Evolutionary conservation across 805 yeast species (phyloP), one percentile per base, ranked within the genome.

Genomic region (Saturnispora hagleri): DNA sequence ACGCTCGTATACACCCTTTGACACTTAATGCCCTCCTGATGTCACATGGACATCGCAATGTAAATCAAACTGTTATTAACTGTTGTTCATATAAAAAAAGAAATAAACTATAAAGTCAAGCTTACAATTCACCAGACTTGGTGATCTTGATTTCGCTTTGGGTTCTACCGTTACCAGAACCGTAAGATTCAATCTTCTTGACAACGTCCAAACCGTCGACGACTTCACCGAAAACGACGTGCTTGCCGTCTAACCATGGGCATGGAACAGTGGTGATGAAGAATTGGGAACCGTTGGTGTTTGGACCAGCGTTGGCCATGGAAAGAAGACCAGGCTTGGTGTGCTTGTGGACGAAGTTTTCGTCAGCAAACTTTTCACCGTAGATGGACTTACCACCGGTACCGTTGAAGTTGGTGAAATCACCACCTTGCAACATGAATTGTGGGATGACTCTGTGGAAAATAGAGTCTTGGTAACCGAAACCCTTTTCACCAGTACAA

Each of bases 401-500:
- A 61, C 98, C 97, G 70, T 86, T 83, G 71, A 87, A 84, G 73
- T 75, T 72, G 67, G 89, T 85, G 73, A 86, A 83, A 73, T 86
- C 93, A 76, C 91, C 91, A 69, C 90, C 97, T 79, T 90, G 98
- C 69, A 91, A 77, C 98, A 90, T 90, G 78, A 90, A 90, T 71
- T 86, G 82, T 59, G 97, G 97, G 66, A 89, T 89, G 59, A 90
- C 95, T 77, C 97, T 85, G 88, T 90, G 97, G 93, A 91, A 90
- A 59, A 82, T 75, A 47, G 95, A 86, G 64, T 77, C 79, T 68
- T 83, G 82, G 80, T 83, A 89, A 55, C 96, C 96, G 64, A 74
- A 86, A 56, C 97, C 98, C 80, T 89, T 86, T 76, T 88, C 96
- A 62, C 97, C 96, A 57, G 96, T 84, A 68, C 85, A 80, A 62